A percentile compares a stretch with the other conserved stretches of the same genome.
phyloP scores from a whole-genome alignment of 1,284 basidiomycete species.

The Moesziomyces aphidis region DNA sequence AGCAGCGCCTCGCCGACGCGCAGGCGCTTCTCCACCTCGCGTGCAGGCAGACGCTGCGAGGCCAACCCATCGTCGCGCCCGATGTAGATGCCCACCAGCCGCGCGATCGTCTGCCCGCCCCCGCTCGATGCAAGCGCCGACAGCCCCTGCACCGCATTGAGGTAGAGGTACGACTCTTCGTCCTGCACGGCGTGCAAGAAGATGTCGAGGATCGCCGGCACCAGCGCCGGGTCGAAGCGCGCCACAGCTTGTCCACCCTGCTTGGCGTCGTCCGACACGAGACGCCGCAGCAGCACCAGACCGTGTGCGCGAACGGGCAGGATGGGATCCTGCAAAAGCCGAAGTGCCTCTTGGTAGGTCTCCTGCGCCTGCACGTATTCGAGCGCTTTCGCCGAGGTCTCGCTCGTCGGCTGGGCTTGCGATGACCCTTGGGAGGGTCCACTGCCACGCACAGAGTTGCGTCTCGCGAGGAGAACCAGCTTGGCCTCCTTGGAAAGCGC shows the following conservation, averaged over 20 bases:
- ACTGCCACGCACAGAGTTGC: constrained; percentile 13
- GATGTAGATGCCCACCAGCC: constrained; percentile 54
- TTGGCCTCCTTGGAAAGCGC: constrained; percentile 79
- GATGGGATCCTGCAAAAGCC: constrained; percentile 88
- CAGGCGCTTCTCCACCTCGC: constrained; percentile 81
- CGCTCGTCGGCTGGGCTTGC: constrained; percentile 18
- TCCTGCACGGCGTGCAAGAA: constrained; percentile 88
- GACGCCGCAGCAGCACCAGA: constrained; percentile 55
- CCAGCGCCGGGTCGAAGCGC: constrained; percentile 69
- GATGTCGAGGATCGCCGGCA: constrained; percentile 86
- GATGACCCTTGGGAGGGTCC: not conserved
- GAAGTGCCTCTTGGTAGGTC: constrained; percentile 85
- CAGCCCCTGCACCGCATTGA: constrained; percentile 91
- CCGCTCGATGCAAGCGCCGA: constrained; percentile 70
- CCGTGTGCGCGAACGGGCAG: constrained; percentile 96
- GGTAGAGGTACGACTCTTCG: constrained; percentile 92
- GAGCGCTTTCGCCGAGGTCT: constrained; percentile 49
- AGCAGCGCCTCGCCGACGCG: constrained; percentile 88
- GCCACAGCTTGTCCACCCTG: constrained; percentile 18
- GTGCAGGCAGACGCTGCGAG: constrained; percentile 59
- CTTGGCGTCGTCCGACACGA: constrained; percentile 52
- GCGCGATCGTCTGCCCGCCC: constrained; percentile 36
- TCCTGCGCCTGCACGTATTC: constrained; percentile 58
- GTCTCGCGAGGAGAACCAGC: constrained; percentile 83
- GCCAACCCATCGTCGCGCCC: constrained; percentile 40